Evolutionary conservation across 2,329 filamentous ascomycete genomes (phyloP).

Genomic region (Pochonia chlamydosporia): DNA sequence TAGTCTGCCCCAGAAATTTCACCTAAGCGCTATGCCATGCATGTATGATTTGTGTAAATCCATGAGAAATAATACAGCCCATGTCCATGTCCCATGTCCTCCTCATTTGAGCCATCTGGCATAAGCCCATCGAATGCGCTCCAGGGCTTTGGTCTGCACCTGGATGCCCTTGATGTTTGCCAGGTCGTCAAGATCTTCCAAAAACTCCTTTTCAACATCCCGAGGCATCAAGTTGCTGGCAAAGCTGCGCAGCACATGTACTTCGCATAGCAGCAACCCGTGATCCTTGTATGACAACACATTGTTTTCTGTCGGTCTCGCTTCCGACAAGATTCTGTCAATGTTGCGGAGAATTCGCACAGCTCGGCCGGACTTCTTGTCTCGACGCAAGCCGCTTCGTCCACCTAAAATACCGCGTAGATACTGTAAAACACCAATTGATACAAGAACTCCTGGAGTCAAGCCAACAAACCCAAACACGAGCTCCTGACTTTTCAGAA

Average conservation of each 20-base stretch:
- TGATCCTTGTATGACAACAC: constrained; percentile 89
- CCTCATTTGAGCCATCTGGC: constrained; percentile 58
- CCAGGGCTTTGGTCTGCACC: constrained; percentile 71
- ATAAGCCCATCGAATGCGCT: constrained; percentile 88
- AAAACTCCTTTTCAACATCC: constrained; percentile 74
- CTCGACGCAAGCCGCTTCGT: constrained; percentile 60
- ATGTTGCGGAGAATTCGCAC: constrained; percentile 80
- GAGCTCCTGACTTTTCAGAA: constrained; percentile 92
- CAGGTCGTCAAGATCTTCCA: constrained; percentile 82
- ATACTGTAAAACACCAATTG: constrained; percentile 68
- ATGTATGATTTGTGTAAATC: not conserved
- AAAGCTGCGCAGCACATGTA: constrained; percentile 71
- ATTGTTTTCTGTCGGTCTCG: constrained; percentile 63
- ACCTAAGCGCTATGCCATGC: not conserved
- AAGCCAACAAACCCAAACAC: constrained; percentile 97
- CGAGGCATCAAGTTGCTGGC: constrained; percentile 57
- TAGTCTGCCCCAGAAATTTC: not conserved
- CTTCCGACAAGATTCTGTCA: constrained; percentile 69
- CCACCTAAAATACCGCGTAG: constrained; percentile 63
- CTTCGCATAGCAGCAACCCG: constrained; percentile 82
- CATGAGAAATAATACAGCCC: not conserved
- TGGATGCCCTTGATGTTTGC: constrained; percentile 76
- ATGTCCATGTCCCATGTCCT: too few species aligned
- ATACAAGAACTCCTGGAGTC: constrained; percentile 87
- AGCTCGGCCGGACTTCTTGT: constrained; percentile 62